phyloP scores from a whole-genome alignment of 306 rosid genomes.

The Casuarina cunninghamiana region DNA sequence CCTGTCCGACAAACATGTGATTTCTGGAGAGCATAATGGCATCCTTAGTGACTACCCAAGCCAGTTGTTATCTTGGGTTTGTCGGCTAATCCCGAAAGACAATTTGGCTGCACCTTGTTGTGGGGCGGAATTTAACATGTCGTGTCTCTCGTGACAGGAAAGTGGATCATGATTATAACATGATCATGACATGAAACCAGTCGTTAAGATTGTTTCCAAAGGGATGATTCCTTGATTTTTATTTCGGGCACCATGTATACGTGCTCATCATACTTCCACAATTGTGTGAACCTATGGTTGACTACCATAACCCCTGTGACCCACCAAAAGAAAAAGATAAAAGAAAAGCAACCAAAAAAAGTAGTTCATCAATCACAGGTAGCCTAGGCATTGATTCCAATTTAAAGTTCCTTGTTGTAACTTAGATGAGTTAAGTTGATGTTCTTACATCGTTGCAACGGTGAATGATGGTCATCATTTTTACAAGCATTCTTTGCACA shows the following conservation, averaged over 20 bases:
- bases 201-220: no score
- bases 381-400: not conserved
- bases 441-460: no score
- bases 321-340: not conserved
- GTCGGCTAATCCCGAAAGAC: constrained; percentile 52
- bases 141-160: not conserved
- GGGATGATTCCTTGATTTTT: no score
- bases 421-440: no score
- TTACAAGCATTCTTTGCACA: no score
- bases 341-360: not conserved
- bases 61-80: constrained; percentile 32
- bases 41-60: constrained; percentile 19
- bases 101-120: constrained; percentile 8
- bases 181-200: not conserved
- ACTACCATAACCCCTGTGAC: not conserved
- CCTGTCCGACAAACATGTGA: constrained; percentile 40
- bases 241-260: no score
- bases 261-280: not conserved
- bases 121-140: not conserved
- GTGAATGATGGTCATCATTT: no score
- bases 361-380: no score
- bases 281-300: not conserved
- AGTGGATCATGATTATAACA: not conserved
- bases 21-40: constrained; percentile 39
- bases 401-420: not conserved